Percentiles rank a stretch among this genome's conserved stretches.
phyloP scores from a whole-genome alignment of 2,329 filamentous ascomycete species.

The Aspergillus sclerotialis region DNA sequence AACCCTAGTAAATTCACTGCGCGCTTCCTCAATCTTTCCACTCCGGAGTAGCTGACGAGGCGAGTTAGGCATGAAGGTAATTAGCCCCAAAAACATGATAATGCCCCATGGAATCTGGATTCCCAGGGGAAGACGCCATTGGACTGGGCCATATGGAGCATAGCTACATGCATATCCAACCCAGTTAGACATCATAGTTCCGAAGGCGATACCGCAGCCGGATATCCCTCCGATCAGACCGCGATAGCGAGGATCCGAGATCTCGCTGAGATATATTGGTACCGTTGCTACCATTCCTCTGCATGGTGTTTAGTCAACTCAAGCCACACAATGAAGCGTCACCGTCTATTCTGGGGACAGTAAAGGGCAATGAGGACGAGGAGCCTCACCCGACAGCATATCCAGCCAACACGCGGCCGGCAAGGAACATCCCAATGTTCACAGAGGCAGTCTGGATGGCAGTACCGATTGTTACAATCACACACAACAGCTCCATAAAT shows the following conservation, averaged over 20 bases:
- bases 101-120: slow-evolving; percentile 53
- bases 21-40: slow-evolving; percentile 44
- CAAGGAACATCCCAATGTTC: slow-evolving; percentile 50
- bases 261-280: slow-evolving; percentile 51
- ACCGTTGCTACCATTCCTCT: slow-evolving; percentile 46
- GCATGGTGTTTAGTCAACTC: too few species aligned
- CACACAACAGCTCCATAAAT: slow-evolving; percentile 49
- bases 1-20: slow-evolving; percentile 43
- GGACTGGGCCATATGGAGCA: slow-evolving; percentile 45
- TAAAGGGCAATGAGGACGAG: too few species aligned
- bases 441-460: slow-evolving; percentile 49
- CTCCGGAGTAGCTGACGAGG: slow-evolving; percentile 47
- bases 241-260: slow-evolving; percentile 42
- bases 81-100: slow-evolving; percentile 47
- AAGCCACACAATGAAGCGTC: too few species aligned
- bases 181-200: slow-evolving; percentile 53
- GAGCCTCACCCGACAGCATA: slow-evolving; percentile 41
- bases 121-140: slow-evolving; percentile 51
- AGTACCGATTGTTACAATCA: slow-evolving; percentile 49
- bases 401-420: slow-evolving; percentile 43
- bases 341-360: too few species aligned
- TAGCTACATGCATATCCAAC: slow-evolving; percentile 50
- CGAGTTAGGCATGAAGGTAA: slow-evolving; percentile 52
- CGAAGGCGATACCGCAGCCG: slow-evolving; percentile 49
- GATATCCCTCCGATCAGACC: slow-evolving; percentile 50